These are phyloP conservation scores for Fonsecaea pedrosoi DNA, from an alignment of 2,329 filamentous ascomycete genomes.

Conservation along the genomic window DNA sequence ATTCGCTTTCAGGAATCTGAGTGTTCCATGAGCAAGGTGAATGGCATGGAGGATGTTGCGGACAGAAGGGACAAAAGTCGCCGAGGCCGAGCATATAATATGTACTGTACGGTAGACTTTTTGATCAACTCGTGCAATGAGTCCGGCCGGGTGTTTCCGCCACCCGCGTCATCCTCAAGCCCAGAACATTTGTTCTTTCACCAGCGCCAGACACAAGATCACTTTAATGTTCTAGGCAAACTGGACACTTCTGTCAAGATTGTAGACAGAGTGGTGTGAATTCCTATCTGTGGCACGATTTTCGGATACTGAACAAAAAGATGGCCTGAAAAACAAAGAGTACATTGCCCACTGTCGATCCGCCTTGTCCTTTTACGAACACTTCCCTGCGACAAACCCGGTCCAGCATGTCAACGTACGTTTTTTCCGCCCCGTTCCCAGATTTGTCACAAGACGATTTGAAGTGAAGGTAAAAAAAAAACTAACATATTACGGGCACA, in stretches of 20 bases:
- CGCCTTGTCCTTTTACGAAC: constrained; percentile 1
- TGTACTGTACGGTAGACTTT: constrained; percentile 9
- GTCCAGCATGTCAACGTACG: constrained; percentile 33
- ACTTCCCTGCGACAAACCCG: constrained; percentile 13
- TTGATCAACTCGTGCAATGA: neutral
- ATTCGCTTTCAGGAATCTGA: constrained; percentile 30
- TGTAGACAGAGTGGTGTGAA: neutral
- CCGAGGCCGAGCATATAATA: neutral
- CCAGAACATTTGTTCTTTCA: constrained; percentile 2
- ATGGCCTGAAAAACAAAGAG: neutral
- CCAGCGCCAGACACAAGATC: neutral
- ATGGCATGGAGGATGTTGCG: neutral
- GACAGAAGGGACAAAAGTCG: neutral
- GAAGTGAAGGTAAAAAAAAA: neutral
- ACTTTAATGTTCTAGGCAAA: neutral
- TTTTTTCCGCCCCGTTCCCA: neutral
- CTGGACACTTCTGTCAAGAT: neutral
- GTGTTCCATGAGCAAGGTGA: neutral
- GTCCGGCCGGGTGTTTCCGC: constrained; percentile 15
- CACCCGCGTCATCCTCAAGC: constrained; percentile 9
- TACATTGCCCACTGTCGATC: constrained; percentile 7
- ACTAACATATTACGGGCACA: neutral
- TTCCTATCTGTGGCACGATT: neutral
- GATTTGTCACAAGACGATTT: neutral
- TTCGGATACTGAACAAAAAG: neutral